Evolutionary conservation across 441 rosid genomes (phyloP).

Genomic region (Pelargonium myrrhifolium): DNA sequence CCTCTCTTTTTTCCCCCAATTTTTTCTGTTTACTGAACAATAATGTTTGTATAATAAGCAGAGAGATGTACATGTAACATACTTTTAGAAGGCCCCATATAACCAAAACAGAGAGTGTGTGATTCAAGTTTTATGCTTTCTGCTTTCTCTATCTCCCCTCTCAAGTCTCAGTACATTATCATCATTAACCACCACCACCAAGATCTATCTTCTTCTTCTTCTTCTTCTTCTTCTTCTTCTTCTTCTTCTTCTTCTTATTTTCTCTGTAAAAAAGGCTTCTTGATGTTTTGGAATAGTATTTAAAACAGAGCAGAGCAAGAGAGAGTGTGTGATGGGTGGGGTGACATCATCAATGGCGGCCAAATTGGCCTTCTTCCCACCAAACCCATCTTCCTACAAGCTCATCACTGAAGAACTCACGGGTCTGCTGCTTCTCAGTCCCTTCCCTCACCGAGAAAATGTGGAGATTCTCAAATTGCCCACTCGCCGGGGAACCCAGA

Average conservation of each 20-base stretch:
- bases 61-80: no score
- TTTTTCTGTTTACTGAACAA: no score
- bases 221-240: no score
- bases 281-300: conserved; percentile 23
- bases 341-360: conserved; percentile 96
- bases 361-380: conserved; percentile 93
- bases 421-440: conserved; percentile 65
- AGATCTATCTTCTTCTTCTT: conserved; percentile 15
- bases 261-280: conserved; percentile 7
- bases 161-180: no score
- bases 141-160: no score
- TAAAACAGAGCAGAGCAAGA: conserved; percentile 19
- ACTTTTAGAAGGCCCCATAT: no score
- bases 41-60: no score
- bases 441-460: conserved; percentile 87
- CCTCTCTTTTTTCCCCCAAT: no score
- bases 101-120: no score
- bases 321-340: conserved; percentile 75
- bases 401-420: conserved; percentile 55
- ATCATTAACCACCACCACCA: conserved; percentile 1
- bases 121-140: no score
- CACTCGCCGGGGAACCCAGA: conserved; percentile 73
- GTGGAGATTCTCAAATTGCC: conserved; percentile 73
- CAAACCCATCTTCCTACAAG: conserved; percentile 88
- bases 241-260: no score